Conservation (phyloP, 1,284 basidiomycete genomes). For the Peniophora sp. region DNA sequence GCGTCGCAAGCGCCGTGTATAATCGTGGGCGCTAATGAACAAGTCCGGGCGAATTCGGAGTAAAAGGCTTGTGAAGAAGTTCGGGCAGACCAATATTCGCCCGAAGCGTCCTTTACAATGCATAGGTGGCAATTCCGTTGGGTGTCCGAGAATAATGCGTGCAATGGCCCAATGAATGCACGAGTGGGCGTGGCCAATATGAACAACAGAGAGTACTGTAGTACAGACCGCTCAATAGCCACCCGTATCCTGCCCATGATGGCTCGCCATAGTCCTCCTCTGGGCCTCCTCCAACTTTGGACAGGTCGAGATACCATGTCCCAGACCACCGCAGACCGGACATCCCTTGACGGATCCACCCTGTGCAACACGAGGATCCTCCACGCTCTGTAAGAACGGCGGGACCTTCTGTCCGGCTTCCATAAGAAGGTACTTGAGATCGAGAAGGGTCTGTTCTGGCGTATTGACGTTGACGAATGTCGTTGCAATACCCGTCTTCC, state of each 20-base stretch:
- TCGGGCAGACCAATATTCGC: neutral
- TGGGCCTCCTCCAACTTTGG: constrained; percentile 95
- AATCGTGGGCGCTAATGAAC: no score
- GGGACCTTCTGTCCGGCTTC: constrained; percentile 99
- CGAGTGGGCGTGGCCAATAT: no score
- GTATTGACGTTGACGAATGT: constrained; percentile 99
- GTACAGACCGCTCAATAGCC: neutral
- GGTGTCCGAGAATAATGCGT: no score
- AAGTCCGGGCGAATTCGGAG: no score
- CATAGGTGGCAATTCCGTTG: no score
- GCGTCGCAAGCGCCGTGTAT: no score
- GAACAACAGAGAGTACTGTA: no score
- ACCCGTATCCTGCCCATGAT: constrained; percentile 48
- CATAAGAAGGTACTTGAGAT: constrained; percentile 94
- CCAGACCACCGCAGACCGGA: constrained; percentile 94
- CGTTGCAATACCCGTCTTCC: constrained; percentile 98
- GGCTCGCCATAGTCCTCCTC: constrained; percentile 81
- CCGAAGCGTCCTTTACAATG: neutral
- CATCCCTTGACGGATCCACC: constrained; percentile 81
- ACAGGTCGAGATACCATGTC: constrained; percentile 89
- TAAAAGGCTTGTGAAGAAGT: no score
- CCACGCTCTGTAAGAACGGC: constrained; percentile 87
- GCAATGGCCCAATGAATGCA: no score
- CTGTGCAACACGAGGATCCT: constrained; percentile 82
- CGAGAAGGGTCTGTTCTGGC: constrained; percentile 89